Percentiles rank a stretch among this genome's conserved stretches.
Conservation (phyloP, 768 basidiomycete genomes). For the Gloeophyllum trabeum region DNA sequence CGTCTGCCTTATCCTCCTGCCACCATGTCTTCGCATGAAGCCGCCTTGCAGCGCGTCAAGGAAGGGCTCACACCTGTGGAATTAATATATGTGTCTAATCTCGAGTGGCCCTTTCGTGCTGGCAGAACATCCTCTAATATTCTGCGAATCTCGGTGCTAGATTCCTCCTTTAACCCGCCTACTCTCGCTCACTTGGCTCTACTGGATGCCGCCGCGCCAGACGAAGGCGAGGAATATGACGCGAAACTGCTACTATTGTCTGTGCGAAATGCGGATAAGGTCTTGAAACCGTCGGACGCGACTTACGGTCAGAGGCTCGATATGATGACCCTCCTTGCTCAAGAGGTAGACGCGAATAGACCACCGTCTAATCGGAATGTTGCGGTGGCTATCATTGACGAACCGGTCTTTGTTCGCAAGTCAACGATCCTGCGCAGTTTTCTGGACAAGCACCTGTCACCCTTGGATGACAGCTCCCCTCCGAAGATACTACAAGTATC, state of each 20-base stretch:
- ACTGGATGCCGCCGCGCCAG: constrained; percentile 28
- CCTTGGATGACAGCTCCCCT: constrained; percentile 2
- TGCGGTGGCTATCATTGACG: constrained; percentile 75
- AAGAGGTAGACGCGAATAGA: constrained; percentile 21
- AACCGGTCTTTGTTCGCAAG: constrained; percentile 85
- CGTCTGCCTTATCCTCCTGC: too few relatives aligned
- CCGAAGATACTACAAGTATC: not conserved
- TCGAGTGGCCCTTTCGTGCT: too few relatives aligned
- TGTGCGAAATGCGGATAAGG: constrained; percentile 81
- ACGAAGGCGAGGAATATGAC: constrained; percentile 39
- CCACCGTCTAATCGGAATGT: constrained; percentile 26
- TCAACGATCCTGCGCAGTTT: constrained; percentile 44
- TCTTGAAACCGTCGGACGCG: constrained; percentile 57
- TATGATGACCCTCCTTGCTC: constrained; percentile 72
- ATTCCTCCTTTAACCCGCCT: constrained; percentile 91
- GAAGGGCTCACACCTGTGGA: too few relatives aligned
- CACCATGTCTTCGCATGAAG: too few relatives aligned
- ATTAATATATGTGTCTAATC: too few relatives aligned
- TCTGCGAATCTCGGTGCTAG: constrained; percentile 66
- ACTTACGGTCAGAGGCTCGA: constrained; percentile 69
- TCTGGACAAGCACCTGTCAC: constrained; percentile 26
- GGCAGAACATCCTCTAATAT: too few relatives aligned
- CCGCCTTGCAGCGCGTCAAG: too few relatives aligned
- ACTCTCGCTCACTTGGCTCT: constrained; percentile 78
- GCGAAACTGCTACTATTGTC: constrained; percentile 74